Percentiles rank a stretch among this genome's conserved stretches.
Evolutionary conservation across 2,329 filamentous ascomycete species (phyloP).

Genomic region (Hypoxylon sp.): DNA sequence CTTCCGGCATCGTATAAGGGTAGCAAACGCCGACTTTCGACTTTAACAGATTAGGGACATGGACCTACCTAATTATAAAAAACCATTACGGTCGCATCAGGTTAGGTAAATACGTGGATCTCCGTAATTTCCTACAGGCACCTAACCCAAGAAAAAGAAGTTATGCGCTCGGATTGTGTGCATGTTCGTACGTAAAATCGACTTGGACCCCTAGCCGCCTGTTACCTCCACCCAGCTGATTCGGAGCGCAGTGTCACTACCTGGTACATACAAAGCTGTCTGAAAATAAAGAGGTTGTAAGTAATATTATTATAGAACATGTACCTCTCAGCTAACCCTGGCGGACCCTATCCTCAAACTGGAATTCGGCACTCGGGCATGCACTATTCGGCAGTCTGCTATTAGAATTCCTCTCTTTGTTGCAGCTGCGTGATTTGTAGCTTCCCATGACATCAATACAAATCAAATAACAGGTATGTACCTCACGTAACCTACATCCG

Average conservation of each 20-base stretch:
- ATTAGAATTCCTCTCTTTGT: neutral
- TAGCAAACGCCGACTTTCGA: no score
- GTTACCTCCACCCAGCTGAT: constrained; percentile 11
- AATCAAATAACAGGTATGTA: neutral
- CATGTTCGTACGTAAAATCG: constrained; percentile 9
- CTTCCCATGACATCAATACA: constrained; percentile 6
- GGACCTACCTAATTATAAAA: no score
- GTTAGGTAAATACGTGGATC: neutral
- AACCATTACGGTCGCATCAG: neutral
- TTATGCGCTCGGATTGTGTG: constrained; percentile 22
- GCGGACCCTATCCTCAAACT: constrained; percentile 24
- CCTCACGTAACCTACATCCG: neutral
- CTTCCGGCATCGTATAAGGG: no score
- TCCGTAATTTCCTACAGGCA: constrained; percentile 21
- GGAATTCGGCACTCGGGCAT: constrained; percentile 23
- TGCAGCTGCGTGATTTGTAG: neutral
- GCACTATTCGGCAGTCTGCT: constrained; percentile 7
- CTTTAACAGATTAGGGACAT: no score
- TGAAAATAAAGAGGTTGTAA: constrained; percentile 20
- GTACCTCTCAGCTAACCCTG: constrained; percentile 3
- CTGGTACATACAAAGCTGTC: constrained; percentile 9
- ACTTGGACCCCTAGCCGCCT: constrained; percentile 12
- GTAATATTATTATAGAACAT: constrained; percentile 19
- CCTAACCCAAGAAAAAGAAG: constrained; percentile 12
- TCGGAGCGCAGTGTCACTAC: constrained; percentile 2